Evolutionary conservation across 2,329 filamentous ascomycete genomes (phyloP).

Genomic region (Alternaria metachromatica): DNA sequence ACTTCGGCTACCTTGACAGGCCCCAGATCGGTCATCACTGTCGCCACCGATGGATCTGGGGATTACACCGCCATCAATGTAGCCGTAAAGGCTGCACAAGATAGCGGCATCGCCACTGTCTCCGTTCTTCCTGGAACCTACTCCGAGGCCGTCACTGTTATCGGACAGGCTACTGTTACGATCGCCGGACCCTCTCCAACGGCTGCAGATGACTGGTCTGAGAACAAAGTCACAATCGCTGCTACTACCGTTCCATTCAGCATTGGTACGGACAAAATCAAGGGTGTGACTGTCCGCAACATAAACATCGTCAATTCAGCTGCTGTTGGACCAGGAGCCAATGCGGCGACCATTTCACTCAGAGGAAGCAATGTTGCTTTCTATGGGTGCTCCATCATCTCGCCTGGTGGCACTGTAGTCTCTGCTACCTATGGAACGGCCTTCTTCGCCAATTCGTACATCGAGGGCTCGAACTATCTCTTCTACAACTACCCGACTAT

Average conservation of each 20-base stretch:
- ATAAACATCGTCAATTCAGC: slow-evolving; percentile 49
- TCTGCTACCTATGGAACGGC: slow-evolving; percentile 42
- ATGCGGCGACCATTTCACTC: slow-evolving; percentile 36
- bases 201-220: slow-evolving; percentile 39
- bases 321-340: slow-evolving; percentile 24
- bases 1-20: slow-evolving; percentile 11
- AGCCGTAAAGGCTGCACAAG: slow-evolving; percentile 54
- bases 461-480: slow-evolving; percentile 54
- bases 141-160: slow-evolving; percentile 51
- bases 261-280: slow-evolving; percentile 37
- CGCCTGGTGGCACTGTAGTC: slow-evolving; percentile 44
- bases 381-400: slow-evolving; percentile 55
- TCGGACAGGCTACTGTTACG: slow-evolving; percentile 52
- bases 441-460: slow-evolving; percentile 54
- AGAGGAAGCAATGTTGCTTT: slow-evolving; percentile 52
- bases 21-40: slow-evolving; percentile 47
- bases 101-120: slow-evolving; percentile 52
- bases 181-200: slow-evolving; percentile 46
- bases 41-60: slow-evolving; percentile 53
- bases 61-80: slow-evolving; percentile 56
- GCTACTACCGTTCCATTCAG: slow-evolving; percentile 35
- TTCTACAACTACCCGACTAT: slow-evolving; percentile 52
- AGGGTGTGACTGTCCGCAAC: slow-evolving; percentile 48
- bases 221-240: slow-evolving; percentile 50
- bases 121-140: slow-evolving; percentile 56